Conservation (phyloP, 768 basidiomycete genomes). For the Russula brevipes region DNA sequence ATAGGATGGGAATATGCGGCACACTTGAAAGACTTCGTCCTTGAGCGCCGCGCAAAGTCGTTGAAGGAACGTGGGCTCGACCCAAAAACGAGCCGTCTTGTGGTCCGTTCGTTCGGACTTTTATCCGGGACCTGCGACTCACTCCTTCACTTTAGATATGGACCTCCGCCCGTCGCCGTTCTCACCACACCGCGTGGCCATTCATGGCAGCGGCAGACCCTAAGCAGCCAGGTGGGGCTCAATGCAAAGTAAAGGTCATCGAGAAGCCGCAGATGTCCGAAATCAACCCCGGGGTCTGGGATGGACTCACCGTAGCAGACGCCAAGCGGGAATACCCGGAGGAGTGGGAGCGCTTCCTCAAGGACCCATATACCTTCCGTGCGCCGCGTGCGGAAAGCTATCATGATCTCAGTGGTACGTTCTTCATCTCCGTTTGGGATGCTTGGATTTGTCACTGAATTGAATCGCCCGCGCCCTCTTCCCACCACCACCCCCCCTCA, state of each 20-base stretch:
- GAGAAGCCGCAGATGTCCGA: conserved; percentile 97
- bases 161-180: conserved; percentile 91
- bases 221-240: conserved; percentile 27
- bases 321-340: conserved; percentile 86
- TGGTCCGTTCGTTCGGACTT: conserved; percentile 43
- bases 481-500: not conserved
- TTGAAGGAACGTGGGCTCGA: conserved; percentile 66
- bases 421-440: conserved; percentile 2
- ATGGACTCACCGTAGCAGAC: conserved; percentile 87
- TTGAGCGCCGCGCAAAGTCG: conserved; percentile 72
- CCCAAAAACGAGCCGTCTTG: conserved; percentile 54
- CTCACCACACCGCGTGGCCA: conserved; percentile 96
- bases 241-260: conserved; percentile 68
- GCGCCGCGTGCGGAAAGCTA: conserved; percentile 96
- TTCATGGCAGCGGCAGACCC: conserved; percentile 46
- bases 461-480: not conserved
- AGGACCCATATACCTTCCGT: conserved; percentile 89
- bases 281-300: conserved; percentile 98
- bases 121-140: not conserved
- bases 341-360: conserved; percentile 89
- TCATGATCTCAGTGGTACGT: conserved; percentile 82
- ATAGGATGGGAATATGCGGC: conserved; percentile 96
- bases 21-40: conserved; percentile 81
- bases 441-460: conserved; percentile 21
- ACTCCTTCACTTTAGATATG: conserved; percentile 60